Percentiles rank a stretch among this genome's conserved stretches.
phyloP scores from a whole-genome alignment of 2,329 filamentous ascomycete genomes.

The Clonostachys sp. region DNA sequence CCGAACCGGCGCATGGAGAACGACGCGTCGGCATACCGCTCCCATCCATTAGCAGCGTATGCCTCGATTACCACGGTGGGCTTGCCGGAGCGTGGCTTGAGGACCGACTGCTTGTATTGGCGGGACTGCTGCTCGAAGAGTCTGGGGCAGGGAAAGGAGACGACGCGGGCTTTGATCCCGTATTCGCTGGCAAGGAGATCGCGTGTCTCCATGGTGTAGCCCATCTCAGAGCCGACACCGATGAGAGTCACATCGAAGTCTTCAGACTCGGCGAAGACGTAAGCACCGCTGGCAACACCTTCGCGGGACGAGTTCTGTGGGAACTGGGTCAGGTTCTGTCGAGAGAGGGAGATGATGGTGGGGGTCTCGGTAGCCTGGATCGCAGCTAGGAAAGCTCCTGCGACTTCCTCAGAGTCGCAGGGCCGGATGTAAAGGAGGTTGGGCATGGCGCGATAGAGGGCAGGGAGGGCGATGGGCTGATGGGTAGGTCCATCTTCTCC shows the following conservation, averaged over 20 bases:
- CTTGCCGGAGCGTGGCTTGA: slow-evolving; percentile 33
- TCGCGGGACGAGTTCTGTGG: slow-evolving; percentile 29
- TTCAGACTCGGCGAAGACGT: slow-evolving; percentile 34
- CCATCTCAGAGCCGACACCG: slow-evolving; percentile 28
- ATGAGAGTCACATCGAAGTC: slow-evolving; percentile 38
- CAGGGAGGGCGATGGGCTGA: slow-evolving; percentile 53
- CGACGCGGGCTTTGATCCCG: slow-evolving; percentile 28
- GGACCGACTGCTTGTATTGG: slow-evolving; percentile 38
- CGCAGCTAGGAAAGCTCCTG: slow-evolving; percentile 47
- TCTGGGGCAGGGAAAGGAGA: slow-evolving; percentile 39
- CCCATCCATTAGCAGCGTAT: slow-evolving; percentile 53
- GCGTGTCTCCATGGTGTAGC: slow-evolving; percentile 22
- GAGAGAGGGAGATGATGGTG: slow-evolving; percentile 42
- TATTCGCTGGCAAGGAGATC: slow-evolving; percentile 30
- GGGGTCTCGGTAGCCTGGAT: slow-evolving; percentile 32
- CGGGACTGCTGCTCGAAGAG: slow-evolving; percentile 34
- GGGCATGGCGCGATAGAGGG: slow-evolving; percentile 58
- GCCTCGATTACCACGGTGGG: slow-evolving; percentile 56
- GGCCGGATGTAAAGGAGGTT: slow-evolving; percentile 58
- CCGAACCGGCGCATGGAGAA: slow-evolving; percentile 49
- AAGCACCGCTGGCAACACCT: slow-evolving; percentile 35
- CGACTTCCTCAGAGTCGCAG: slow-evolving; percentile 51
- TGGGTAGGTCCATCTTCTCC: slow-evolving; percentile 60
- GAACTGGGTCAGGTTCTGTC: slow-evolving; percentile 35
- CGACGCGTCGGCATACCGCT: slow-evolving; percentile 53